Base-by-base conservation (phyloP, 177 flowering plant species). In the Tripterygium wilfordii region DNA sequence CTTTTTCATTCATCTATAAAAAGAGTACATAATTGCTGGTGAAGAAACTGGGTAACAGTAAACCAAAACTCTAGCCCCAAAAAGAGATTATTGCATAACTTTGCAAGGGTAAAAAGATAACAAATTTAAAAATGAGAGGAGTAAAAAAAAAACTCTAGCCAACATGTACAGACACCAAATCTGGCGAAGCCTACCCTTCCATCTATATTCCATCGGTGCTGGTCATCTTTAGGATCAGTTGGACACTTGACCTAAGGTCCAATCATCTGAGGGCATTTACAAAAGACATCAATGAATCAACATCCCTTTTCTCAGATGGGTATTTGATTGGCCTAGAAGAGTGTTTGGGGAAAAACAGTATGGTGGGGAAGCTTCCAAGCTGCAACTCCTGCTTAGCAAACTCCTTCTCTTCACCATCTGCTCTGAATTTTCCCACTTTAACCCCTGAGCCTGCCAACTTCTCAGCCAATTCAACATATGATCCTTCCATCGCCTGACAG, bases 401-500 rank as follows among this genome's bases (percentile, higher is more conserved):
- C 35, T 66, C 78, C 63, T 94, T 89, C 42, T 94, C 77, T 1
- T 89, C 92, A 12, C 92, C 99, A 36, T 94, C 97, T 20, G 97
- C 96, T 57, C 78, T 70, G 72, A 89, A 89, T 57, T 94, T 94
- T 15, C 78, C 97, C 0, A 94, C 95, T 63, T 94, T 89, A 32
- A 89, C 82, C 0, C 92, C 97, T 2, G 61, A 51, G 15, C 77
- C 94, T 0, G 67, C 87, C 38, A 89, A 55, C 68, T 79, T 79
- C 29, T 85, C 92, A 0, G 92, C 96, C 65, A 87, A 56, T 51
- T 86, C 83, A 23, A 77, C 61, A 41, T 66, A 94, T 5, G 95
- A 75, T 33, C 27, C 80, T 66, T 94, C 99, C 99, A 94, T 89
- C 1, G 74, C 97, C 85, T 86, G 94, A 74, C 99, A 94, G 54